Evolutionary conservation across 2,329 filamentous ascomycete genomes (phyloP).

Genomic region (Cercospora beticola): DNA sequence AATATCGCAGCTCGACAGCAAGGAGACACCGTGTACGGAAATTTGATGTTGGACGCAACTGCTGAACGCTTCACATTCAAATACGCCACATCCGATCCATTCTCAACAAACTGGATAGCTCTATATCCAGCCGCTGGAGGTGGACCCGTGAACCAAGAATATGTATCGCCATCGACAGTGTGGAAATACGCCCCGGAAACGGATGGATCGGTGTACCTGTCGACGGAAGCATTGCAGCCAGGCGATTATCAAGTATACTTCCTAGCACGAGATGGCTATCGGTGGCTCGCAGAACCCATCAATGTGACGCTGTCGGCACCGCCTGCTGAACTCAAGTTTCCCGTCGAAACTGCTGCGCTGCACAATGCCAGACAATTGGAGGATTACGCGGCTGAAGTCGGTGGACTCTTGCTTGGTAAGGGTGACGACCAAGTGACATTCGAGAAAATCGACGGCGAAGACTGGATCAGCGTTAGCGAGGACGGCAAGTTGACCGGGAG

Average conservation of each 20-base stretch:
- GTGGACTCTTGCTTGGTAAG: not conserved
- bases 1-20: not conserved
- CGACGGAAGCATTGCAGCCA: not conserved
- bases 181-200: not conserved
- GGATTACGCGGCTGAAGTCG: not conserved
- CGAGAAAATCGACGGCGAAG: not conserved
- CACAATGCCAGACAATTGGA: not conserved
- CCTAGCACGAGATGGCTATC: not conserved
- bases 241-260: not conserved
- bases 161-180: not conserved
- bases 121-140: not conserved
- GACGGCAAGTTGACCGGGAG: not conserved
- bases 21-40: not conserved
- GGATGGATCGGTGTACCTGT: not conserved
- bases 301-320: not conserved
- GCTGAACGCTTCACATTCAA: not conserved
- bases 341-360: not conserved
- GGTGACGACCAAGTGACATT: too few species aligned
- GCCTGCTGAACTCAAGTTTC: not conserved
- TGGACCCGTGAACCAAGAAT: not conserved
- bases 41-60: not conserved
- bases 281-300: not conserved
- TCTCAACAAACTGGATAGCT: not conserved
- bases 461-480: not conserved
- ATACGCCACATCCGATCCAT: not conserved